These are phyloP conservation scores for Evernia prunastri DNA, from an alignment of 495 filamentous ascomycete genomes.

Conservation along the genomic window DNA sequence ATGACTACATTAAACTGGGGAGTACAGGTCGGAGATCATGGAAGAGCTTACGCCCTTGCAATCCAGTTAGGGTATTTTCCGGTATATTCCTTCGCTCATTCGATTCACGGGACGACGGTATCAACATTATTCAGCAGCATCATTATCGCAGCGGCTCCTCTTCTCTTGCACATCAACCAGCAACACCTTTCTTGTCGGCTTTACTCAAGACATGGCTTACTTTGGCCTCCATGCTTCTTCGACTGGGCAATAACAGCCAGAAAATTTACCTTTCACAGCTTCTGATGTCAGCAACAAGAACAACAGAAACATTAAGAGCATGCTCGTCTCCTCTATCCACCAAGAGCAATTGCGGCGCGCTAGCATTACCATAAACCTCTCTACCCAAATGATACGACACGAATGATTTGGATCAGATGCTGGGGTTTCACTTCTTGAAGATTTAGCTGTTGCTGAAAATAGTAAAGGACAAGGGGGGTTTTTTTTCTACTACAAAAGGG, in stretches of 20 bases:
- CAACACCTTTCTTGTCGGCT: not conserved
- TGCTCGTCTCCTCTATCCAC: not conserved
- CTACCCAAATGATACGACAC: not conserved
- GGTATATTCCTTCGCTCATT: not conserved
- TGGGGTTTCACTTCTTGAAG: not conserved
- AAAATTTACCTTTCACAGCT: not conserved
- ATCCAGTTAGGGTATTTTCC: conserved; percentile 2
- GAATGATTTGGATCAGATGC: not conserved
- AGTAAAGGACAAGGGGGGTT: not conserved
- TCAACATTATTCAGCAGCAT: conserved; percentile 6
- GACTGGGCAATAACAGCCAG: not conserved
- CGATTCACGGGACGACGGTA: not conserved
- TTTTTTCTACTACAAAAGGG: not conserved
- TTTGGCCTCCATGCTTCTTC: not conserved
- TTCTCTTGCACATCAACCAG: not conserved
- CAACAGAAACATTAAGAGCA: not conserved
- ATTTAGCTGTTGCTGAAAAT: not conserved
- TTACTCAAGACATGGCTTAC: not conserved
- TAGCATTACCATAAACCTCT: not conserved
- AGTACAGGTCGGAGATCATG: not conserved
- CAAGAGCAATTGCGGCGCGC: not conserved
- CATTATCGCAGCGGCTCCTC: not conserved
- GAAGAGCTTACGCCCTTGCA: not conserved
- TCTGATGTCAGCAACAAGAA: not conserved
- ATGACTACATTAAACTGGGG: not conserved